These are phyloP conservation scores for Penicillium nucicola DNA, from an alignment of 495 filamentous ascomycete genomes.

Conservation along the genomic window DNA sequence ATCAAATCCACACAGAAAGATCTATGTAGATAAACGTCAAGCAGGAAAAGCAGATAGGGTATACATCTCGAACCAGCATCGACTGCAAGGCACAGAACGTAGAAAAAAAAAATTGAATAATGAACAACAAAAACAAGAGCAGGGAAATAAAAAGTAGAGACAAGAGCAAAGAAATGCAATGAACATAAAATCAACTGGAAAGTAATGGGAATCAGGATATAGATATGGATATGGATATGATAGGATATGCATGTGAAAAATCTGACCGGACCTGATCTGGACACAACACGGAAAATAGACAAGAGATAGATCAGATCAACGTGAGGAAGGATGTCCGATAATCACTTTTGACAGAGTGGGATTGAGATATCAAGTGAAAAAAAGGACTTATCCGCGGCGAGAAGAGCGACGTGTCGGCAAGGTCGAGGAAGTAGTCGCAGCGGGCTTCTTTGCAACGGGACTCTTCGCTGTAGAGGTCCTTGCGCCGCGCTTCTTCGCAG, in stretches of 20 bases:
- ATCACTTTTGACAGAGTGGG: too few species aligned
- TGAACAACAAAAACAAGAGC: too few species aligned
- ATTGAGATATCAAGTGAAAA: neutral
- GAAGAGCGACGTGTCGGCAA: conserved; percentile 41
- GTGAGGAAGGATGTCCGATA: too few species aligned
- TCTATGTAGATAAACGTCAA: conserved; percentile 11
- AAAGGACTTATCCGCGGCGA: conserved; percentile 29
- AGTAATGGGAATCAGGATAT: conserved; percentile 8
- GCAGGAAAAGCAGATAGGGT: conserved; percentile 24
- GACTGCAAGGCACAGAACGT: conserved; percentile 9
- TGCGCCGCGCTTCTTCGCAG: conserved; percentile 19
- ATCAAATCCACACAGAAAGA: neutral
- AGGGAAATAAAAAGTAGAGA: too few species aligned
- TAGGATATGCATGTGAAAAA: neutral
- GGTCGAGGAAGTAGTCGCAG: conserved; percentile 13
- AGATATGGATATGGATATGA: conserved; percentile 12
- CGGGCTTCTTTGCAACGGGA: conserved; percentile 16
- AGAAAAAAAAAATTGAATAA: neutral
- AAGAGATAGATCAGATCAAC: too few species aligned
- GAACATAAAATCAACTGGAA: neutral
- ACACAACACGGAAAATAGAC: too few species aligned
- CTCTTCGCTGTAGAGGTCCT: conserved; percentile 17
- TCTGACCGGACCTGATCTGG: too few species aligned
- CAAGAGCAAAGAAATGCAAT: too few species aligned
- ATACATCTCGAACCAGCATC: conserved; percentile 34